These are phyloP conservation scores for Cordyceps cateniannulata DNA, from an alignment of 2,329 filamentous ascomycete species.

Conservation along the genomic window DNA sequence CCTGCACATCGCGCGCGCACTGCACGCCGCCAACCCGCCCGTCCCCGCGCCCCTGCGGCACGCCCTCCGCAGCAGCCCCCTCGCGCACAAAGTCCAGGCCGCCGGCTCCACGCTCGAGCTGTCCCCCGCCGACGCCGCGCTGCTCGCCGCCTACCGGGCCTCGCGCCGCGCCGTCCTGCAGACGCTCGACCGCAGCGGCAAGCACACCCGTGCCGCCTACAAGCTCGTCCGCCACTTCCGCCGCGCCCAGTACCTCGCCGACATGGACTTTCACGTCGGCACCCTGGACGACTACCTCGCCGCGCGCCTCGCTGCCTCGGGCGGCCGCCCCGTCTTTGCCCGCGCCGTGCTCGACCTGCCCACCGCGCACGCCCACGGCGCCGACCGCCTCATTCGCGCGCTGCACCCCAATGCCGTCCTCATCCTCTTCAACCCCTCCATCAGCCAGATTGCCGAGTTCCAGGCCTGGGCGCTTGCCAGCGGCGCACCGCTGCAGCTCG, in stretches of 20 bases:
- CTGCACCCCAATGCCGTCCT: slow-evolving; percentile 59
- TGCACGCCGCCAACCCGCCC: slow-evolving; percentile 64
- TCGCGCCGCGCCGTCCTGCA: slow-evolving; percentile 64
- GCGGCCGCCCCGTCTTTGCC: slow-evolving; percentile 54
- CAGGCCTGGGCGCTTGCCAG: slow-evolving; percentile 37
- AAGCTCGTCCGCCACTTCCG: slow-evolving; percentile 61
- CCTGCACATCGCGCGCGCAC: slow-evolving; percentile 65
- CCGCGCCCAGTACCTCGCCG: slow-evolving; percentile 60
- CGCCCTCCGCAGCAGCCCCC: slow-evolving; percentile 21
- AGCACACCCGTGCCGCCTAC: slow-evolving; percentile 58
- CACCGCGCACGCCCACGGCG: slow-evolving; percentile 43
- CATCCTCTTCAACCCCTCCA: slow-evolving; percentile 67
- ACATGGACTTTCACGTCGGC: slow-evolving; percentile 69
- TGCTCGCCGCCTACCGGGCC: slow-evolving; percentile 39
- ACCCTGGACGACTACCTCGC: slow-evolving; percentile 58
- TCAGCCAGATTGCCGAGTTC: slow-evolving; percentile 69
- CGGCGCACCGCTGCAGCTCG: slow-evolving; percentile 46
- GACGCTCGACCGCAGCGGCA: slow-evolving; percentile 59
- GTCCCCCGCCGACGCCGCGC: slow-evolving; percentile 14
- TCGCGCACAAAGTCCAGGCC: slow-evolving; percentile 15
- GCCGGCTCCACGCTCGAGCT: slow-evolving; percentile 21
- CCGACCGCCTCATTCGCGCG: slow-evolving; percentile 43
- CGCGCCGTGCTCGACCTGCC: slow-evolving; percentile 72
- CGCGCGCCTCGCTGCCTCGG: slow-evolving; percentile 37
- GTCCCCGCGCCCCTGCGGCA: slow-evolving; percentile 22